Base-by-base conservation (phyloP, 805 yeast genomes). In the Nakazawaea peltata region DNA sequence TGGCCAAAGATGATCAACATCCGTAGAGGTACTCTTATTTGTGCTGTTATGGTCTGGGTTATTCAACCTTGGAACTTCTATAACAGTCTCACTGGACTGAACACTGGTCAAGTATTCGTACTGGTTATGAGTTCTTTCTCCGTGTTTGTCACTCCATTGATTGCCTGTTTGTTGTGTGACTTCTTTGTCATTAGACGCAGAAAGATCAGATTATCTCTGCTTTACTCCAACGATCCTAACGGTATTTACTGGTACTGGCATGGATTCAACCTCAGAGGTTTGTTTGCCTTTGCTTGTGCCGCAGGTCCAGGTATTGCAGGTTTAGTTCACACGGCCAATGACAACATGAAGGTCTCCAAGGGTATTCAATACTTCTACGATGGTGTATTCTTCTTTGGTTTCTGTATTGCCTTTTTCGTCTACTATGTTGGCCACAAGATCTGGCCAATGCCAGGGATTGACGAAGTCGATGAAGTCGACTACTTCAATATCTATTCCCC, bases 251-350 rank as follows among this genome's bases (percentile, higher is more conserved):
- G 52, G 41, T 58, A 42, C 42, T 40, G 42, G 11, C 32, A 40
- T n/a, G 65, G 65, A 21, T 40, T 53, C 34, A 56, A 59, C 36
- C 51, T 48, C 44, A 46, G 57, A 39, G 51, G 51, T 11, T 14
- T 57, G 4, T 28, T 47, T 30, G 51, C 49, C 2, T 58, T 54
- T 43, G 8, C 48, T 21, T 40, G 53, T 16, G 65, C 71, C 13
- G 49, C 56, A 23, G 51, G 51, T n/a, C 66, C 65, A 3, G 61
- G 61, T 14, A 41, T 63, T 8, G 67, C 68, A 1, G 67, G 68
- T 6, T 41, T 61, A 41, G 57, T 58, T 8, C 39, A 53, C 14
- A 49, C 47, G 18, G 57, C 61, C 3, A 51, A 51, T 32, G 34
- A 57, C 1, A 39, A 29, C 14, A 44, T 56, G 19, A 15, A 23